Percentiles rank a stretch among this genome's conserved stretches.
Evolutionary conservation across 2,329 filamentous ascomycete genomes (phyloP).

Genomic region (Bipolaris sorokiniana): DNA sequence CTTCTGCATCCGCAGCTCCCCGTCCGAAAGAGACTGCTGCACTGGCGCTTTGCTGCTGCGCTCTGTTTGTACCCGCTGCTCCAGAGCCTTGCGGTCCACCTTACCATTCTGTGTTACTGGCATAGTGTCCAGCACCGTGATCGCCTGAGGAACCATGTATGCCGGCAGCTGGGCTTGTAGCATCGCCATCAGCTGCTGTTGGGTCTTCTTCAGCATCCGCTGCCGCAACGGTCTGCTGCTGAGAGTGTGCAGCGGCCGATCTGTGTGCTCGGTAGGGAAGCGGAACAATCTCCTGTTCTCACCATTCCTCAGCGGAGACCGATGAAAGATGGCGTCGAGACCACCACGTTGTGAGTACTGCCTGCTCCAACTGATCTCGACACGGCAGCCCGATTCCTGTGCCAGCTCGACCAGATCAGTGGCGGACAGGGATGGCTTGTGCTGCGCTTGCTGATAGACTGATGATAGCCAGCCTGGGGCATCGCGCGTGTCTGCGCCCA

Average conservation of each 20-base stretch:
- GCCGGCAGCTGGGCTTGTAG: conserved; percentile 10
- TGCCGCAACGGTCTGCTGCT: background rate
- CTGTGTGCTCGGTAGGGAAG: conserved; percentile 1
- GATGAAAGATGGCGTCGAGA: conserved; percentile 8
- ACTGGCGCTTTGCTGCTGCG: conserved; percentile 17
- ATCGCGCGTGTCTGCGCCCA: background rate
- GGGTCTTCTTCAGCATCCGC: background rate
- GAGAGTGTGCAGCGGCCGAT: background rate
- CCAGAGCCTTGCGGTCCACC: conserved; percentile 11
- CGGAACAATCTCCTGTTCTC: background rate
- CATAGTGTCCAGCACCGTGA: conserved; percentile 41
- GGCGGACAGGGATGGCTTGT: background rate
- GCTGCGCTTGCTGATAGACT: background rate
- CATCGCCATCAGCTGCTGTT: background rate
- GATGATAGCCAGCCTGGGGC: background rate
- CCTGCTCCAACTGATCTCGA: conserved; percentile 10
- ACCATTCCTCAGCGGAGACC: no score
- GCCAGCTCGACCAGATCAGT: background rate
- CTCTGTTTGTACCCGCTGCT: conserved; percentile 25
- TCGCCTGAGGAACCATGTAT: conserved; percentile 30
- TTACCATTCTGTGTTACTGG: conserved; percentile 24
- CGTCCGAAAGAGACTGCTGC: background rate
- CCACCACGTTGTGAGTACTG: conserved; percentile 7
- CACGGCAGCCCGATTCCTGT: background rate
- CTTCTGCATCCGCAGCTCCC: background rate